Percentiles rank a stretch among this genome's conserved stretches.
Conservation (phyloP, 805 yeast genomes). For the Tetrapisispora namnaoensis region DNA sequence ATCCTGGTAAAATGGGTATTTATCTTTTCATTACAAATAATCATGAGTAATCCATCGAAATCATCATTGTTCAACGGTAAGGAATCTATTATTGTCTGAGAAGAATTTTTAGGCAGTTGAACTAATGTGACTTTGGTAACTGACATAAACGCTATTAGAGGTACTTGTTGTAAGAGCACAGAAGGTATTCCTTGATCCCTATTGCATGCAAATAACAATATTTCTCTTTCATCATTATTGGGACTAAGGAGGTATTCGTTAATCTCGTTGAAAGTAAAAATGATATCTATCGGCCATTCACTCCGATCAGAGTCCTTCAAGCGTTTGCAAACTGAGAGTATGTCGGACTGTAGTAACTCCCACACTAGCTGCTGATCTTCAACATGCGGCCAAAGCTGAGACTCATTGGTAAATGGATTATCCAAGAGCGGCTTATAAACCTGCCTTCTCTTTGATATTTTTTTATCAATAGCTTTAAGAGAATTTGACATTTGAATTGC, state of each 20-base stretch:
- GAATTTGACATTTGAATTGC: constrained; percentile 21
- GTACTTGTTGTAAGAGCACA: constrained; percentile 47
- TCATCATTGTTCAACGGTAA: neutral
- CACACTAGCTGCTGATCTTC: constrained; percentile 31
- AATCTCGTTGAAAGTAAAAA: constrained; percentile 40
- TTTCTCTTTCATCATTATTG: constrained; percentile 20
- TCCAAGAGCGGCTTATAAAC: constrained; percentile 57
- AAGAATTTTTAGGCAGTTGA: constrained; percentile 45
- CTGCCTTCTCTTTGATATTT: constrained; percentile 34
- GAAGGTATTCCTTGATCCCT: constrained; percentile 39
- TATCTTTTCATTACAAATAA: constrained; percentile 14
- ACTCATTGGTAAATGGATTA: constrained; percentile 48
- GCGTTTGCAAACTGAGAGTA: constrained; percentile 30
- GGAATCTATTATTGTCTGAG: constrained; percentile 8
- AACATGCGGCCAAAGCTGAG: constrained; percentile 34
- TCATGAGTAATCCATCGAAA: constrained; percentile 19
- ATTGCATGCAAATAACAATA: constrained; percentile 48
- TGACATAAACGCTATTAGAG: constrained; percentile 41
- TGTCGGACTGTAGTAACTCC: constrained; percentile 31
- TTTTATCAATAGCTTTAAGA: constrained; percentile 40
- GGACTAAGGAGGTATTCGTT: constrained; percentile 39
- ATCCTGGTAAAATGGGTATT: constrained; percentile 14
- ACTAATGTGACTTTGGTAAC: constrained; percentile 38
- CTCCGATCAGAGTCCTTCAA: constrained; percentile 7
- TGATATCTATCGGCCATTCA: constrained; percentile 16